Evolutionary conservation across 2,329 filamentous ascomycete species (phyloP), one percentile per base, ranked within the genome.

Genomic region (Claviceps sp.): DNA sequence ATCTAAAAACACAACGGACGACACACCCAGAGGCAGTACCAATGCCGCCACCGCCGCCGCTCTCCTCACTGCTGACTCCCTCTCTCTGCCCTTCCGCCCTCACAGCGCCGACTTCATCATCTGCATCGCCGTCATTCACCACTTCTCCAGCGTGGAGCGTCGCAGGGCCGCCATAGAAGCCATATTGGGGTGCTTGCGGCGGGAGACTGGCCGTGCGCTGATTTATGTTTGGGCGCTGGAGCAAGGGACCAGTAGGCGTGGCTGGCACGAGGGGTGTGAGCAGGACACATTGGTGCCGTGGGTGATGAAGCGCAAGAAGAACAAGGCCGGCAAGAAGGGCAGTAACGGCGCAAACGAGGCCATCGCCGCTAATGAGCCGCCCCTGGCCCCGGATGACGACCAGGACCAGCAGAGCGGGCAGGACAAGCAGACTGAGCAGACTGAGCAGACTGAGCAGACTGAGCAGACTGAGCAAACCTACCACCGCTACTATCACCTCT

Each of bases 201-300:
- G 69, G 3, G 14, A 9, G 2, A 82, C 80, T 0, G 88, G 88
- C 1, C 80, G 76, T 64, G 84, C 85, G 16, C 72, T 97, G 52
- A 75, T 97, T 49, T 96, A 93, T 66, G 91, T 94, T 17, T 97
- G 93, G 93, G 93, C 93, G 1, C 75, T 98, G 20, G 93, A 98
- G 74, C 93, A 98, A 70, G 83, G 85, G 59, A 73, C 73, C 53
- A 95, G 89, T 67, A 80, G 93, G 52, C 75, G 93, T 56, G 91
- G 91, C 2, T 98, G 91, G 91, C 82, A 89, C 62, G 83, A 86
- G 64, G 82, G 82, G 20, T 80, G 84, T 55, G 78, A 85, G 58
- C 91, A 97, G 72, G 93, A 98, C 70, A 82, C 93, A 55, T 85
- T 97, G 71, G 93, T 98, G 47, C 90, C 93, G 14, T 98, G 93